These are phyloP conservation scores for Dipsacomyces acuminosporus DNA, from an alignment of 371 early-diverging fungal species.

Conservation along the genomic window DNA sequence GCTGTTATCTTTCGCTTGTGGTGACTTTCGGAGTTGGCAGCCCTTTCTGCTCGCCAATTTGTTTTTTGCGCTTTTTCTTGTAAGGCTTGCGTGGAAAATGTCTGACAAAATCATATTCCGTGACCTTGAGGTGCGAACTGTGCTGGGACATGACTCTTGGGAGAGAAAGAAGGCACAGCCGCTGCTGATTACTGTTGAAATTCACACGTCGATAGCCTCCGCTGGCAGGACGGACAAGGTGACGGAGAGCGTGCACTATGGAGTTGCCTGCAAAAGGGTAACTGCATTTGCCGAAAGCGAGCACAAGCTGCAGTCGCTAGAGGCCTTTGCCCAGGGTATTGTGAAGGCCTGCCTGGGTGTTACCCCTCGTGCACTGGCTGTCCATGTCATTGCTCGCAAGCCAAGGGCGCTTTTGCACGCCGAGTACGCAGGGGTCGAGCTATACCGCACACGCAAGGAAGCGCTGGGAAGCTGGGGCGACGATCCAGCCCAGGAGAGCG, in stretches of 20 bases:
- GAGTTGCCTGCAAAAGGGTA: slow-evolving; percentile 69
- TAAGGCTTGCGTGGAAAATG: slow-evolving; percentile 9
- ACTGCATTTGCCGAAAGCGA: slow-evolving; percentile 68
- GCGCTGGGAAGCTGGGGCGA: slow-evolving; percentile 31
- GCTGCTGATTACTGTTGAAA: slow-evolving; percentile 66
- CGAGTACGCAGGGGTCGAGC: slow-evolving; percentile 79
- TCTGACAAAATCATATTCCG: slow-evolving; percentile 74
- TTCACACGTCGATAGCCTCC: slow-evolving; percentile 64
- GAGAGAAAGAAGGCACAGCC: slow-evolving; percentile 84
- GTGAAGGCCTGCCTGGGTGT: slow-evolving; percentile 54
- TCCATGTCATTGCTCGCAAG: slow-evolving; percentile 77
- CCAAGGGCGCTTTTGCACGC: slow-evolving; percentile 90
- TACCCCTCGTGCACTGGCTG: slow-evolving; percentile 49
- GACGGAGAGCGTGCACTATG: slow-evolving; percentile 79
- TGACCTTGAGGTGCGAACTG: slow-evolving; percentile 76
- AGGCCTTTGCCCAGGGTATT: slow-evolving; percentile 67
- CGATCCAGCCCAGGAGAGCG: slow-evolving; percentile 9
- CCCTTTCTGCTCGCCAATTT: too few relatives aligned
- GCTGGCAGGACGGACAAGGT: slow-evolving; percentile 76
- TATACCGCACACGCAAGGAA: slow-evolving; percentile 64
- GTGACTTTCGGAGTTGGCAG: too few relatives aligned
- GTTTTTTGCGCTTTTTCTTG: too few relatives aligned
- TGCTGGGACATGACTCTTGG: slow-evolving; percentile 92
- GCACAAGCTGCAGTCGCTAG: slow-evolving; percentile 62
- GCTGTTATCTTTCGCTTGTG: too few relatives aligned